A percentile compares a stretch with the other conserved stretches of the same genome.
Evolutionary conservation across 2,329 filamentous ascomycete genomes (phyloP).

Genomic region (Sclerotinia subarctica): DNA sequence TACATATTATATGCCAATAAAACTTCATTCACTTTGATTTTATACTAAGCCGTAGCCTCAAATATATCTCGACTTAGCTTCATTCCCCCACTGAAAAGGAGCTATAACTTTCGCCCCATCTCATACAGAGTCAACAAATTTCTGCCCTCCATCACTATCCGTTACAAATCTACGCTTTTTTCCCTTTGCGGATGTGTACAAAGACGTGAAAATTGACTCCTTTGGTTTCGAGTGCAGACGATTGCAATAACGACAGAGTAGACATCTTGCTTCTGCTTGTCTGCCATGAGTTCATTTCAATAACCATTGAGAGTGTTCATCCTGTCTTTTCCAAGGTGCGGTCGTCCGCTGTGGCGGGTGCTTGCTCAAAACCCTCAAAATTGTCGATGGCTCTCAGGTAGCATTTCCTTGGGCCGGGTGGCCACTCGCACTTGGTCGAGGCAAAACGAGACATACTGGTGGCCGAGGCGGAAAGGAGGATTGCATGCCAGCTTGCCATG

Average conservation of each 20-base stretch:
- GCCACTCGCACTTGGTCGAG: conserved; percentile 35
- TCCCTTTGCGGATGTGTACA: conserved; percentile 23
- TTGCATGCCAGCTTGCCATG: not conserved
- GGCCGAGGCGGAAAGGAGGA: conserved; percentile 30
- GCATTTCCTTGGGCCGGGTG: conserved; percentile 43
- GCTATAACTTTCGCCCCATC: not conserved
- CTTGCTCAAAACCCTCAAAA: conserved; percentile 44
- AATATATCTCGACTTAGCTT: not conserved
- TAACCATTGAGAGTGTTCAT: conserved; percentile 41
- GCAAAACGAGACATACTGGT: conserved; percentile 32
- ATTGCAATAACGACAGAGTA: conserved; percentile 14
- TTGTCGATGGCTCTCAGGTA: conserved; percentile 43
- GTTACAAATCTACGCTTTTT: not conserved
- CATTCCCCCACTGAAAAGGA: not conserved
- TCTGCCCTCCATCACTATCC: not conserved
- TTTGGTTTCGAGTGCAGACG: conserved; percentile 4
- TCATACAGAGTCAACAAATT: not conserved
- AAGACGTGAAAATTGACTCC: conserved; percentile 4
- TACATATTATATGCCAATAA: not conserved
- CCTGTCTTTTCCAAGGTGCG: conserved; percentile 44
- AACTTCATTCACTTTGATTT: not conserved
- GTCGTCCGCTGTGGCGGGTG: conserved; percentile 44
- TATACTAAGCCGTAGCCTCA: not conserved
- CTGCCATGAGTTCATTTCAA: conserved; percentile 37
- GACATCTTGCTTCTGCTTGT: conserved; percentile 33